phyloP scores from a whole-genome alignment of 768 basidiomycete species.

The Lactarius akahatsu region DNA sequence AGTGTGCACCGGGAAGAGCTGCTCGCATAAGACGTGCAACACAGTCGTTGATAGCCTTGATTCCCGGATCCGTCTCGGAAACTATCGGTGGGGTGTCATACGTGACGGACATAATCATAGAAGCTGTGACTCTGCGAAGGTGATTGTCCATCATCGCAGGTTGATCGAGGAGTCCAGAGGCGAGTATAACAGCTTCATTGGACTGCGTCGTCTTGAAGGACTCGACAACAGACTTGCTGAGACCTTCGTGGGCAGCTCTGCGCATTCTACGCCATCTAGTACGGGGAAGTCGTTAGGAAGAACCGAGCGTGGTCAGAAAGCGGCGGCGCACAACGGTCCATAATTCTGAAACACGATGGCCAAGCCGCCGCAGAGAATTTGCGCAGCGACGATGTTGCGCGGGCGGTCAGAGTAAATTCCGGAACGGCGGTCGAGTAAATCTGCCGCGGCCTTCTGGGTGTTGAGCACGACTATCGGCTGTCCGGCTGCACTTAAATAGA shows the following conservation, averaged over 20 bases:
- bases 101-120: slow-evolving; percentile 14
- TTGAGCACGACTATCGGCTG: slow-evolving; percentile 32
- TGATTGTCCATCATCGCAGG: not conserved
- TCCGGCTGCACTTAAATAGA: slow-evolving; percentile 28
- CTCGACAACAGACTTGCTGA: slow-evolving; percentile 1
- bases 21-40: not conserved
- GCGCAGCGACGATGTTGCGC: slow-evolving; percentile 23
- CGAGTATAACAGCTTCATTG: slow-evolving; percentile 11
- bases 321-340: slow-evolving; percentile 19
- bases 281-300: not conserved
- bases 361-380: slow-evolving; percentile 25
- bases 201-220: not conserved
- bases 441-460: slow-evolving; percentile 29
- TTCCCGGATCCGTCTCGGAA: not conserved
- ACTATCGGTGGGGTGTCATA: slow-evolving; percentile 16
- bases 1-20: slow-evolving; percentile 9
- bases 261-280: slow-evolving; percentile 27
- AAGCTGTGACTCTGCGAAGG: slow-evolving; percentile 6
- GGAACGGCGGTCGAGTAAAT: slow-evolving; percentile 31
- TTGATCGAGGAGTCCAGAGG: not conserved
- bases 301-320: not conserved
- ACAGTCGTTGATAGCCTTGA: not conserved
- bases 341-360: slow-evolving; percentile 22
- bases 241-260: slow-evolving; percentile 15
- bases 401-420: slow-evolving; percentile 27